Evolutionary conservation across 2,329 filamentous ascomycete species (phyloP).

Genomic region (Ceratocystis diversiconidia): DNA sequence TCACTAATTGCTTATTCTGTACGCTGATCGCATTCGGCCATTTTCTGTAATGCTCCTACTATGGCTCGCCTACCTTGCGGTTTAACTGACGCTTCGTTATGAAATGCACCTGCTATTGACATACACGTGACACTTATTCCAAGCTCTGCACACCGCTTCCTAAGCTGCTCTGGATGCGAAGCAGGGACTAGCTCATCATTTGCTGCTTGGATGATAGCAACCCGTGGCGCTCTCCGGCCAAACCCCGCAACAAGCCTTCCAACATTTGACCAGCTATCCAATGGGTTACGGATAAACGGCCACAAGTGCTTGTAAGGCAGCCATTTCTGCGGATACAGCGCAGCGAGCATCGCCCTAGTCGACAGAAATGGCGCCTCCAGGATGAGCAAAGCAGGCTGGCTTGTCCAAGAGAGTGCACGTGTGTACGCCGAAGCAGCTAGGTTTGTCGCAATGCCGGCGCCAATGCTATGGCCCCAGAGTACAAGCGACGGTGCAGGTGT

Average conservation of each 20-base stretch:
- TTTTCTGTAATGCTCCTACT: conserved; percentile 18
- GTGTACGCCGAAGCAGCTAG: conserved; percentile 32
- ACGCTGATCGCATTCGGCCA: neutral
- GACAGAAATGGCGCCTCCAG: conserved; percentile 66
- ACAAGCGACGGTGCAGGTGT: conserved; percentile 32
- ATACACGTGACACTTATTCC: conserved; percentile 33
- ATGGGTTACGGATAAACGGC: conserved; percentile 55
- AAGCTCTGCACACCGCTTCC: conserved; percentile 34
- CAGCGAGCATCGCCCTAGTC: conserved; percentile 53
- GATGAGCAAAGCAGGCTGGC: conserved; percentile 34
- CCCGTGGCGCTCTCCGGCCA: conserved; percentile 23
- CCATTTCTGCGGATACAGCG: conserved; percentile 66
- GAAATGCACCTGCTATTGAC: conserved; percentile 36
- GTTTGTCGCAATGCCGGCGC: conserved; percentile 55
- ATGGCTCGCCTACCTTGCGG: conserved; percentile 30
- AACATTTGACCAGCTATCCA: conserved; percentile 41
- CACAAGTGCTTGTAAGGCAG: conserved; percentile 62
- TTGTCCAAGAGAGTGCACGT: conserved; percentile 6
- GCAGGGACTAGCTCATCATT: conserved; percentile 45
- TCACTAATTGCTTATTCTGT: neutral
- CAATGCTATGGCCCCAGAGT: conserved; percentile 67
- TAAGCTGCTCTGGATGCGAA: conserved; percentile 34
- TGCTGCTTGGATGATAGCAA: conserved; percentile 41
- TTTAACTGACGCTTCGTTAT: conserved; percentile 39
- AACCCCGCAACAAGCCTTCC: conserved; percentile 21